Conservation (phyloP, 441 rosid genomes). For the Sinapis alba region DNA sequence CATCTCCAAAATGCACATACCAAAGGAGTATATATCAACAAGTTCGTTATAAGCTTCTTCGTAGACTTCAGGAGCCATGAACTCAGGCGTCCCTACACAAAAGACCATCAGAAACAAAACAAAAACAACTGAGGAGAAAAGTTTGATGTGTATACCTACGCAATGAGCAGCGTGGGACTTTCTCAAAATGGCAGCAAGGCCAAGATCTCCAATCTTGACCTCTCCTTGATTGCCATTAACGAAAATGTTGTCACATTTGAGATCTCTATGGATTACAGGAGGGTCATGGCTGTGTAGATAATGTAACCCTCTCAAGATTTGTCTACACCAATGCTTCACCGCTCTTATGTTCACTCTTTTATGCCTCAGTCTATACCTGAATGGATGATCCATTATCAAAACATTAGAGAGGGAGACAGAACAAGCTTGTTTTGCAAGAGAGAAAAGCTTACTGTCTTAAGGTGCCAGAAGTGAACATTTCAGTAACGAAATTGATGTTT, state of each 20-base stretch:
- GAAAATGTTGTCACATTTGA: slow-evolving; percentile 96
- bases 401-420: neutral
- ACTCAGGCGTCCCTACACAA: slow-evolving; percentile 87
- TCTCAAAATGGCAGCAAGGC: slow-evolving; percentile 88
- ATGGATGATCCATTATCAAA: neutral
- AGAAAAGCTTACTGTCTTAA: slow-evolving; percentile 78
- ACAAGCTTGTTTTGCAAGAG: neutral
- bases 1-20: slow-evolving; percentile 97
- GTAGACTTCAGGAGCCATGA: slow-evolving; percentile 98
- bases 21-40: slow-evolving; percentile 94
- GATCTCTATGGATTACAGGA: slow-evolving; percentile 97
- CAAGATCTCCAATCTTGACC: slow-evolving; percentile 98
- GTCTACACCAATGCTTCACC: slow-evolving; percentile 98
- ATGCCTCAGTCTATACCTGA: slow-evolving; percentile 86
- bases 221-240: slow-evolving; percentile 97
- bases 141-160: slow-evolving; percentile 63
- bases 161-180: slow-evolving; percentile 94
- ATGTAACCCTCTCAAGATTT: slow-evolving; percentile 87
- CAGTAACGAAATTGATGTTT: slow-evolving; percentile 96
- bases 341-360: slow-evolving; percentile 93
- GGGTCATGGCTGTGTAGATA: slow-evolving; percentile 95
- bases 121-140: neutral
- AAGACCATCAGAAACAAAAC: slow-evolving; percentile 21
- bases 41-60: slow-evolving; percentile 92
- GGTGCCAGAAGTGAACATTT: slow-evolving; percentile 98